These are phyloP conservation scores for Salmacisia buchloeana DNA, from an alignment of 1,284 basidiomycete species.

Conservation along the genomic window DNA sequence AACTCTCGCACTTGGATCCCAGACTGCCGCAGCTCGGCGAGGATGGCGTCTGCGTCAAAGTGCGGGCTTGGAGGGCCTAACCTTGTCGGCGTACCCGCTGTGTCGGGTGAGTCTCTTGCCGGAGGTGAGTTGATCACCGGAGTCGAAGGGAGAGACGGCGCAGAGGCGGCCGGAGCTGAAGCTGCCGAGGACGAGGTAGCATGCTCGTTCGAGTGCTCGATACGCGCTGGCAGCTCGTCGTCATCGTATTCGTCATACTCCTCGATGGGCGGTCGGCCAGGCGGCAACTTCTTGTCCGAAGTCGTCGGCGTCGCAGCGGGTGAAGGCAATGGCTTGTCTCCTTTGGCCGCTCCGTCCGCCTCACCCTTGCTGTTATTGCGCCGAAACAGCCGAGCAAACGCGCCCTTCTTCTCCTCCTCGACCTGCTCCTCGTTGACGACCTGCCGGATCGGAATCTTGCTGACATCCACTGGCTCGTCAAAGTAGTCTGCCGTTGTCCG, in stretches of 20 bases:
- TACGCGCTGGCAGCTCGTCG: conserved; percentile 36
- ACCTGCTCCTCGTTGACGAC: conserved; percentile 20
- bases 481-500: conserved; percentile 49
- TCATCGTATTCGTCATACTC: conserved; percentile 35
- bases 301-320: background rate
- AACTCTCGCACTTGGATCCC: conserved; percentile 43
- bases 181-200: background rate
- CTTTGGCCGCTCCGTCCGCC: background rate
- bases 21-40: conserved; percentile 37
- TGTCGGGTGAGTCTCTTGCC: conserved; percentile 11
- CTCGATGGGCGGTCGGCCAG: background rate
- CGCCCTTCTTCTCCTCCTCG: background rate
- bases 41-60: conserved; percentile 39
- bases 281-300: background rate
- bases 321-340: background rate
- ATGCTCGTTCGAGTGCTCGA: conserved; percentile 11
- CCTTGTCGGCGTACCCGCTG: conserved; percentile 15
- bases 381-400: conserved; percentile 11
- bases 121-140: no score
- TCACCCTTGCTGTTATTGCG: no score
- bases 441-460: conserved; percentile 43
- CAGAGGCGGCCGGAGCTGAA: background rate
- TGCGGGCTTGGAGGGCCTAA: conserved; percentile 22
- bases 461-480: conserved; percentile 48
- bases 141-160: no score